A percentile compares a stretch with the other conserved stretches of the same genome.
phyloP scores from a whole-genome alignment of 495 filamentous ascomycete genomes.

The Penicillium pancosmium region DNA sequence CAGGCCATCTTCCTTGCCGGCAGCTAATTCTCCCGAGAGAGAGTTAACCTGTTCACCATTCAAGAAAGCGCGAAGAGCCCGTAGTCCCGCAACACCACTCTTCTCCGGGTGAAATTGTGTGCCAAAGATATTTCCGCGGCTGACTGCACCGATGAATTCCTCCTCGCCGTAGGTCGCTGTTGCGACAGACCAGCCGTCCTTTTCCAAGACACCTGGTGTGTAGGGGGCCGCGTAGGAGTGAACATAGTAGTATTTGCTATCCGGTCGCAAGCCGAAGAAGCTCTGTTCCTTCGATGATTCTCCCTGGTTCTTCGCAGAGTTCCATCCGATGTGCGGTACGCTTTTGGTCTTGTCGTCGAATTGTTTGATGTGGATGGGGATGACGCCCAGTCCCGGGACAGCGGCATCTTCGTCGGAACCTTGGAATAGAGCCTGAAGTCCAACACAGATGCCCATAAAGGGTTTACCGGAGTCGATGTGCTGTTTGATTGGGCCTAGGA shows the following conservation, averaged over 20 bases:
- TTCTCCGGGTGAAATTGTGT: constrained; percentile 99
- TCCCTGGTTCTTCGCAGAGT: constrained; percentile 68
- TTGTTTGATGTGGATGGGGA: constrained; percentile 69
- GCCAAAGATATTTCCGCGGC: constrained; percentile 79
- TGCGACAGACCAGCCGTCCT: constrained; percentile 84
- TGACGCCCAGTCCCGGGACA: constrained; percentile 71
- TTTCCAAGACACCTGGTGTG: constrained; percentile 66
- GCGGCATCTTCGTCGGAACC: constrained; percentile 76
- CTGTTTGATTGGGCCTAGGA: constrained; percentile 72
- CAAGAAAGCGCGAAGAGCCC: constrained; percentile 83
- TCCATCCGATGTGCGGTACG: constrained; percentile 98
- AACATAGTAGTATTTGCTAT: constrained; percentile 97
- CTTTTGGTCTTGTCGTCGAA: constrained; percentile 81
- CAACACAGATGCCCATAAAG: constrained; percentile 98
- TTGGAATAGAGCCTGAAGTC: constrained; percentile 85
- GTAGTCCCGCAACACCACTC: constrained; percentile 83
- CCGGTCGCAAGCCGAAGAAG: constrained; percentile 74
- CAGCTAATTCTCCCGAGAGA: constrained; percentile 32
- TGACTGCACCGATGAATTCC: constrained; percentile 88
- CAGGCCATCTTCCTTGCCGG: constrained; percentile 60
- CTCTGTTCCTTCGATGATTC: constrained; percentile 48
- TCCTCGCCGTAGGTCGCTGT: constrained; percentile 86
- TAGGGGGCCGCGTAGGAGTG: constrained; percentile 91
- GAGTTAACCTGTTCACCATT: constrained; percentile 59
- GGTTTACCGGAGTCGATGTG: constrained; percentile 88